Evolutionary conservation across 73 alveolate genomes (phyloP).

Genomic region (Paraurostyla sp.): DNA sequence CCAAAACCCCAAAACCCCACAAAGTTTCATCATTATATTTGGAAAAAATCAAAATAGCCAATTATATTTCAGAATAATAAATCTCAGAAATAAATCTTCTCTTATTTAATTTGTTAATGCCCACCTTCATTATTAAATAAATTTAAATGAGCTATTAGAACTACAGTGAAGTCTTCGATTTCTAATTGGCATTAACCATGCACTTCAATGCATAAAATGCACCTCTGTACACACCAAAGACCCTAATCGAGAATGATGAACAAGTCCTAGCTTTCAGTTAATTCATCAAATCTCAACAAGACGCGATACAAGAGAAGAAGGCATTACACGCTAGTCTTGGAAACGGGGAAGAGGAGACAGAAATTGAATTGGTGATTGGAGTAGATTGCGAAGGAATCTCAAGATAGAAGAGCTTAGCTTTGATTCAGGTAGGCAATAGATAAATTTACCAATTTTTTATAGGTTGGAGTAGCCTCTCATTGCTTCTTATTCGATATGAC

Average conservation of each 20-base stretch:
- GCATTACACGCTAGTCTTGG: neutral
- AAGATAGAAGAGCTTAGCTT: neutral
- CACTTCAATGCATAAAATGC: neutral
- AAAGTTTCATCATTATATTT: neutral
- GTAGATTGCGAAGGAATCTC: constrained; percentile 70
- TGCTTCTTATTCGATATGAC: constrained; percentile 52
- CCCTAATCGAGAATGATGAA: constrained; percentile 14
- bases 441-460: neutral
- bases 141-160: constrained; percentile 39
- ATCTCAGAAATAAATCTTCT: neutral
- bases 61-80: neutral
- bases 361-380: constrained; percentile 40
- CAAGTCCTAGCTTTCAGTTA: constrained; percentile 21
- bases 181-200: no score
- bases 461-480: constrained; percentile 45
- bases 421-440: constrained; percentile 16
- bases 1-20: constrained; percentile 51
- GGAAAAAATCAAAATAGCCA: constrained; percentile 1
- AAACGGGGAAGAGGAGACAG: neutral
- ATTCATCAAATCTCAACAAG: constrained; percentile 29
- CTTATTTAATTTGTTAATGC: neutral
- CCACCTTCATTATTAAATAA: constrained; percentile 32
- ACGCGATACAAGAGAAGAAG: neutral
- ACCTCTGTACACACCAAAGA: neutral
- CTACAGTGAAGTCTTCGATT: constrained; percentile 33